Evolutionary conservation across 208 protist species (phyloP).

Genomic region (Phytomonas francai): DNA sequence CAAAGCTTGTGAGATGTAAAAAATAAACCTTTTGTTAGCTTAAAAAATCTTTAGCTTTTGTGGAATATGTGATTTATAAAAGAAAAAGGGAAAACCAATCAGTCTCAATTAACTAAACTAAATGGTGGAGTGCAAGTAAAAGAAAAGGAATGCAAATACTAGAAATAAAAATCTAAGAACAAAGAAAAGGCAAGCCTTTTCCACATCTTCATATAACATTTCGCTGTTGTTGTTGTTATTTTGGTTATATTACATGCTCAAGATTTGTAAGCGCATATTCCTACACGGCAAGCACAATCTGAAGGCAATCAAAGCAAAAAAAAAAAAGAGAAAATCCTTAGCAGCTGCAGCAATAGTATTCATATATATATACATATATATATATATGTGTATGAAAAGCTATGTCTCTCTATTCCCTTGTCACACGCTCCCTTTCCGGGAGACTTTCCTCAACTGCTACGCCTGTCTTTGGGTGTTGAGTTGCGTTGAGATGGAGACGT

Average conservation of each 20-base stretch:
- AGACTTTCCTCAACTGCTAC: slow-evolving; percentile 1
- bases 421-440: not conserved
- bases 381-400: not conserved
- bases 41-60: not conserved
- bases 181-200: not conserved
- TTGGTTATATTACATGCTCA: not conserved
- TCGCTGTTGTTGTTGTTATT: not conserved
- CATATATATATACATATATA: not conserved
- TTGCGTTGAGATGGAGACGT: not conserved
- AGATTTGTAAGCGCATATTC: not conserved
- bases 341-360: not conserved
- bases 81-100: not conserved
- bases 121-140: not conserved
- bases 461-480: not conserved
- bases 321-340: not conserved
- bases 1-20: not conserved
- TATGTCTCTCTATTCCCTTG: not conserved
- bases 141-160: not conserved
- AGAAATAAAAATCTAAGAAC: not conserved
- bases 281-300: not conserved
- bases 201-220: not conserved
- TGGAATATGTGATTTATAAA: not conserved
- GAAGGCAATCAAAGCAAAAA: not conserved
- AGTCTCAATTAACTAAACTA: not conserved
- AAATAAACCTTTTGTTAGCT: not conserved